Percentiles rank a stretch among this genome's conserved stretches.
phyloP scores from a whole-genome alignment of 2,329 filamentous ascomycete genomes.

The Hymenoscyphus fraxineus region DNA sequence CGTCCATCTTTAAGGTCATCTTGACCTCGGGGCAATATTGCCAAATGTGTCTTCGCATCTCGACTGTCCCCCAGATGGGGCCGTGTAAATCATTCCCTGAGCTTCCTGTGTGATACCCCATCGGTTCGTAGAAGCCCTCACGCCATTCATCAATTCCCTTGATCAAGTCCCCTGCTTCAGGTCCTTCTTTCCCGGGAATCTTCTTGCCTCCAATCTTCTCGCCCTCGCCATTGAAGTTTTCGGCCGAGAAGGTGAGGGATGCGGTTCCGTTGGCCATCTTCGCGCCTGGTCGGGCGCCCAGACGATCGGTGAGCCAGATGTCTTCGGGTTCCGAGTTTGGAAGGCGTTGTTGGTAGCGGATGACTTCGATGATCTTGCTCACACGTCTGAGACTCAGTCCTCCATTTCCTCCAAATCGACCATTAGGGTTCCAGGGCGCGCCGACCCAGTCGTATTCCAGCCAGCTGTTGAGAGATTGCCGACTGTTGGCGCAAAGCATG shows the following conservation, averaged over 20 bases:
- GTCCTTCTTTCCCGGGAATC: slow-evolving; percentile 23
- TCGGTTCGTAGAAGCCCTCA: slow-evolving; percentile 51
- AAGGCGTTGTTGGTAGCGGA: slow-evolving; percentile 45
- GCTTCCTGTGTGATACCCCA: slow-evolving; percentile 56
- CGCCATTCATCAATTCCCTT: slow-evolving; percentile 48
- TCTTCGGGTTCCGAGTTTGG: slow-evolving; percentile 49
- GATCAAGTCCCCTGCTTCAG: slow-evolving; percentile 32
- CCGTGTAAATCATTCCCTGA: slow-evolving; percentile 44
- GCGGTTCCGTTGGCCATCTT: slow-evolving; percentile 50
- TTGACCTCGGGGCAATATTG: slow-evolving; percentile 57
- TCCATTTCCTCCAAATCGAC: slow-evolving; percentile 34
- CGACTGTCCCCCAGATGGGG: slow-evolving; percentile 47
- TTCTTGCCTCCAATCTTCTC: slow-evolving; percentile 30
- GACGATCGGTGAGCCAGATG: slow-evolving; percentile 51
- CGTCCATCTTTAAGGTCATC: slow-evolving; percentile 54
- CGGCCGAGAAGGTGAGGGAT: slow-evolving; percentile 48
- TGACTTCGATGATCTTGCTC: slow-evolving; percentile 49
- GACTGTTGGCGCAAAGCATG: slow-evolving; percentile 52
- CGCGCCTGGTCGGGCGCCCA: slow-evolving; percentile 46
- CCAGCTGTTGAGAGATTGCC: slow-evolving; percentile 35
- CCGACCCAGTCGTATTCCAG: slow-evolving; percentile 37
- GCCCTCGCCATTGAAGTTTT: slow-evolving; percentile 41
- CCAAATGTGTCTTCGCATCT: slow-evolving; percentile 49
- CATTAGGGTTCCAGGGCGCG: slow-evolving; percentile 34
- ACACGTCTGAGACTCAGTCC: slow-evolving; percentile 47